These are phyloP conservation scores for Aethionema arabicum DNA, from an alignment of 345 rosid species.

Conservation along the genomic window DNA sequence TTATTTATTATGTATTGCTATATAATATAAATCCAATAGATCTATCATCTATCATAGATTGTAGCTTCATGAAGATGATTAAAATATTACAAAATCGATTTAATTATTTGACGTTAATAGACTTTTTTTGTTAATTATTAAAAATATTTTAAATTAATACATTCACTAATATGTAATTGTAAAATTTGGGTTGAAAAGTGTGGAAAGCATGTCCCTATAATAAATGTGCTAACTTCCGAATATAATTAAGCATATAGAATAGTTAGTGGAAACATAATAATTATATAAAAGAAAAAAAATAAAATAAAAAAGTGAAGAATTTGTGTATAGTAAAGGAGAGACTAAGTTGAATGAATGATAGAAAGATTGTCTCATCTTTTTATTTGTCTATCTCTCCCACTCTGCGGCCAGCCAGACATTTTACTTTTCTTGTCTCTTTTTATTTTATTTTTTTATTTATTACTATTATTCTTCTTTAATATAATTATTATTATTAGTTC, in stretches of 20 bases:
- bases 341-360: slow-evolving; percentile 29
- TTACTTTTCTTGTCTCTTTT: slow-evolving; percentile 36
- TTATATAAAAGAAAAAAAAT: too few species aligned
- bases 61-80: too few species aligned
- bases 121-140: too few species aligned
- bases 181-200: slow-evolving; percentile 1
- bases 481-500: neutral
- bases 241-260: slow-evolving; percentile 12
- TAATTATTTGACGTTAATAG: too few species aligned
- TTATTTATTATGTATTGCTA: too few species aligned
- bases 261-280: slow-evolving; percentile 16
- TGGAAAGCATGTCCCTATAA: slow-evolving; percentile 24
- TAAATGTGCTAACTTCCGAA: slow-evolving; percentile 9
- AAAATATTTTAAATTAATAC: too few species aligned
- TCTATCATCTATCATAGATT: too few species aligned
- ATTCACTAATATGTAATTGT: neutral
- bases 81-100: too few species aligned
- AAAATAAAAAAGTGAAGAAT: neutral
- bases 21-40: too few species aligned
- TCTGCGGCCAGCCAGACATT: slow-evolving; percentile 35
- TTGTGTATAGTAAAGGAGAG: slow-evolving; percentile 26
- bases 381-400: slow-evolving; percentile 27
- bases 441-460: slow-evolving; percentile 15
- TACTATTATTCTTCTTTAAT: neutral
- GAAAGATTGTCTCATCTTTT: slow-evolving; percentile 30